A percentile compares a stretch with the other conserved stretches of the same genome.
Evolutionary conservation across 129 eudicot genomes (phyloP).

Genomic region (Artemisia tridentata): DNA sequence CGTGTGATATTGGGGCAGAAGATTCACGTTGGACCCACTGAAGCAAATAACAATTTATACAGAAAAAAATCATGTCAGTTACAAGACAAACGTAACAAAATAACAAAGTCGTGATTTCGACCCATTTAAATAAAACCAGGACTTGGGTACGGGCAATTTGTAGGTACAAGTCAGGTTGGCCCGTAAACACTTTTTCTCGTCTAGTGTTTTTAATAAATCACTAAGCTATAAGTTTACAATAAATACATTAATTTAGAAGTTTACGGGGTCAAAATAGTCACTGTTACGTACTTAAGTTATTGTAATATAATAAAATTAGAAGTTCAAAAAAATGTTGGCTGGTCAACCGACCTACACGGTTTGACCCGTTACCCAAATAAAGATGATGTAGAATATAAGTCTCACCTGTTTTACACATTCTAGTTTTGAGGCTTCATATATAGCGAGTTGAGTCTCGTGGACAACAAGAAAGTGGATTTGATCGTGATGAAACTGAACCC

Average conservation of each 20-base stretch:
- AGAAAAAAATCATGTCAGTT: neutral
- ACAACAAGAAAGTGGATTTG: constrained; percentile 86
- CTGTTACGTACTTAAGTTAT: no score
- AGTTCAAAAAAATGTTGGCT: neutral
- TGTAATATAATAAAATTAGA: neutral
- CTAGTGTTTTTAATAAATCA: neutral
- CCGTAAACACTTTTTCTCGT: neutral
- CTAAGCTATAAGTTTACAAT: neutral
- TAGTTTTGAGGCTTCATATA: constrained; percentile 73
- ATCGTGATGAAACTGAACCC: constrained; percentile 97
- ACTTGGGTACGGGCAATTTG: neutral
- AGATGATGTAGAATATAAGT: neutral
- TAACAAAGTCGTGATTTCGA: neutral
- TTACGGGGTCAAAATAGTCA: no score
- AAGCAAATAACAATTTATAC: neutral
- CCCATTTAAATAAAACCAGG: neutral
- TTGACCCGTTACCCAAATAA: neutral
- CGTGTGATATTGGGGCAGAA: constrained; percentile 81
- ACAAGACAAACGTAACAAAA: neutral
- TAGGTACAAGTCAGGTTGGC: neutral
- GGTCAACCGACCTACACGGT: neutral
- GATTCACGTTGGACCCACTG: constrained; percentile 89
- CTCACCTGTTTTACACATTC: constrained; percentile 85
- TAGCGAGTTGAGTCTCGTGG: constrained; percentile 90
- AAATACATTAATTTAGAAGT: no score